These are phyloP conservation scores for Esteya vermicola DNA, from an alignment of 2,329 filamentous ascomycete species.

Conservation along the genomic window DNA sequence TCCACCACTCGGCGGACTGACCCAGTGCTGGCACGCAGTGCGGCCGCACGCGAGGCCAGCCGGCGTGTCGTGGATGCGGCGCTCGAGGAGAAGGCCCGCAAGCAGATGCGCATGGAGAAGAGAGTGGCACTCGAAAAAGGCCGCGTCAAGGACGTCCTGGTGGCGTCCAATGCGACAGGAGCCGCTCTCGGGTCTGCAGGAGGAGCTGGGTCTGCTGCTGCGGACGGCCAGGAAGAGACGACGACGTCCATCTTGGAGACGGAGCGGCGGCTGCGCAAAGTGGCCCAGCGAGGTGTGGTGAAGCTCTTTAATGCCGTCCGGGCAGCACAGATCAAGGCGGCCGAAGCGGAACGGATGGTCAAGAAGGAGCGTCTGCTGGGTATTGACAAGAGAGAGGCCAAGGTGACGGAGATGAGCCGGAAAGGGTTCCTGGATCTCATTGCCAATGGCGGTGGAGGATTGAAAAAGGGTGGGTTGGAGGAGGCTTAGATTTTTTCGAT, in stretches of 20 bases:
- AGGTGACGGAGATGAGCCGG: slow-evolving; percentile 90
- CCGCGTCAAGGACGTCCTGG: slow-evolving; percentile 73
- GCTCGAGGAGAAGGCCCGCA: slow-evolving; percentile 67
- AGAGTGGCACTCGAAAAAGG: slow-evolving; percentile 70
- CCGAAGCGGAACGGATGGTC: slow-evolving; percentile 57
- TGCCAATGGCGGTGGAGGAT: slow-evolving; percentile 42
- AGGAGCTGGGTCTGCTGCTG: slow-evolving; percentile 8
- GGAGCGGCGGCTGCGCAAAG: slow-evolving; percentile 72
- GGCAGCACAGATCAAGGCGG: slow-evolving; percentile 78
- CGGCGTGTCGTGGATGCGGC: slow-evolving; percentile 60
- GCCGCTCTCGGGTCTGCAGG: no score
- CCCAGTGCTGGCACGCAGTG: slow-evolving; percentile 79
- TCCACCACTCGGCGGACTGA: slow-evolving; percentile 69
- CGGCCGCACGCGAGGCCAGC: slow-evolving; percentile 56
- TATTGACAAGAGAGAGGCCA: slow-evolving; percentile 67
- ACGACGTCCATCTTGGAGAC: slow-evolving; percentile 47
- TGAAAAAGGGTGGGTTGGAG: slow-evolving; percentile 45
- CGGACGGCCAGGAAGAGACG: slow-evolving; percentile 26
- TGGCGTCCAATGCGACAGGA: slow-evolving; percentile 30
- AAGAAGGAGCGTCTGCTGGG: slow-evolving; percentile 65
- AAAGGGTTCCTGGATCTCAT: slow-evolving; percentile 93
- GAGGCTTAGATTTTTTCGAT: slow-evolving; percentile 32
- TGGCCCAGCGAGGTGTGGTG: slow-evolving; percentile 83
- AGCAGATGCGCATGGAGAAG: slow-evolving; percentile 69
- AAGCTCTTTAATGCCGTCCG: slow-evolving; percentile 94